Base-by-base conservation (phyloP, 176 grass and related monocot genomes). In the Phragmites australis region DNA sequence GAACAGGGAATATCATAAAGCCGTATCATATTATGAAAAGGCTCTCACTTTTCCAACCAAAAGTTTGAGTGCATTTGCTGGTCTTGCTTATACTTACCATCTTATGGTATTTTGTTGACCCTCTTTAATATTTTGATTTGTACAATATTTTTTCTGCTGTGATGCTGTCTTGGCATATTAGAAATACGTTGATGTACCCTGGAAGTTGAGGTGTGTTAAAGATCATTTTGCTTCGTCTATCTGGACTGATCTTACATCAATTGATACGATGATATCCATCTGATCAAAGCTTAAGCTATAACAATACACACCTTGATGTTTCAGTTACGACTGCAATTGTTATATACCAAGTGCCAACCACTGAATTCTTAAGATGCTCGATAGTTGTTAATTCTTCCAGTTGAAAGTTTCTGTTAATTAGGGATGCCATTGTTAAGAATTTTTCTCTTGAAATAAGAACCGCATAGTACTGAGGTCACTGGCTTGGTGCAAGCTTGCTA, bases 21-120 rank as follows among this genome's bases (percentile, higher is more conserved):
- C 96, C 72, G 90, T 94, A 68, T 75, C 90, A 78, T 91, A 79
- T 86, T 98, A 95, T 82, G 90, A 98, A 84, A 98, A 95, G 74
- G 92, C 96, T 18, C 86, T 98, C 76, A 81, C 90, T 81, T 91
- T 99, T 75, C 90, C 92, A 85, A 89, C 90, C 54, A 91, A 90
- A 87, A 94, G 76, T 86, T 93, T 99, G 65, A 93, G 88, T 44
- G 90, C 88, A 41, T 93, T 91, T 88, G 75, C 88, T 82, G 96
- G 96, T 79, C 88, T 99, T 70, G 92, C 92, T 63, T 99, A 91
- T 81, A 95, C 92, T 22, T 93, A 93, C 55, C 96, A 93, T 70
- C 86, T 95, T 84, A 89, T 91, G 92, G 96, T 99, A 99, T 81
- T 64, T 77, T 68, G 45, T 25, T 32, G 57, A 57, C 63, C 25